Evolutionary conservation across 2,329 filamentous ascomycete genomes (phyloP).

Genomic region (Incumbomyces delicatus): DNA sequence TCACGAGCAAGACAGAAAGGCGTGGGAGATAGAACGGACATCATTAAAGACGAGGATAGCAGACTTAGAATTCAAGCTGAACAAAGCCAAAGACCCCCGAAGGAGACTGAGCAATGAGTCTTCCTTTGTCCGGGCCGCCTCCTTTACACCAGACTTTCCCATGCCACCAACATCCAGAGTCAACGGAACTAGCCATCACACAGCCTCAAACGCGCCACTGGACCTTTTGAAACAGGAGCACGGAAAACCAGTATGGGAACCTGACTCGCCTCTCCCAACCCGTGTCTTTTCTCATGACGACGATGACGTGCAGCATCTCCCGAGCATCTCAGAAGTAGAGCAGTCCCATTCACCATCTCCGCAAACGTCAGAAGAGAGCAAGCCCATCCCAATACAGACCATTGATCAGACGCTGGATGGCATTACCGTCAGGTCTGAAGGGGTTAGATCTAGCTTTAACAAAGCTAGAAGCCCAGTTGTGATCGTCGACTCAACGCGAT

Average conservation of each 20-base stretch:
- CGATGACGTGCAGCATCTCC: constrained; percentile 16
- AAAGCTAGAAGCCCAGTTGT: constrained; percentile 33
- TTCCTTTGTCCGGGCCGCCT: constrained; percentile 9
- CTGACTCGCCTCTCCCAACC: constrained; percentile 30
- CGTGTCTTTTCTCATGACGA: constrained; percentile 33
- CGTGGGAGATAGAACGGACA: constrained; percentile 36
- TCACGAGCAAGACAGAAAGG: constrained; percentile 33
- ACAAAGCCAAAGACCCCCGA: constrained; percentile 16
- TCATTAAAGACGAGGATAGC: constrained; percentile 32
- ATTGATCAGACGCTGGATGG: constrained; percentile 38
- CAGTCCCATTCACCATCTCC: constrained; percentile 25
- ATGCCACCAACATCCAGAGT: background rate
- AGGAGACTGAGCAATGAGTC: constrained; percentile 20
- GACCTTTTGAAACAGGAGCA: constrained; percentile 2
- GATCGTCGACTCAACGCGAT: constrained; percentile 24
- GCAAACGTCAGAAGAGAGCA: constrained; percentile 23
- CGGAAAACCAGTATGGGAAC: constrained; percentile 32
- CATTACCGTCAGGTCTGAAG: constrained; percentile 37
- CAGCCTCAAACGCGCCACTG: constrained; percentile 10
- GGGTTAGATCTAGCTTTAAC: constrained; percentile 31
- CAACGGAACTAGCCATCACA: background rate
- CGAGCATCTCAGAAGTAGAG: constrained; percentile 25
- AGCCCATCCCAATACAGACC: constrained; percentile 34
- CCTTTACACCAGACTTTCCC: constrained; percentile 5
- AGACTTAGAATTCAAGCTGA: constrained; percentile 30